These are phyloP conservation scores for Candida sanyaensis DNA, from an alignment of 1,139 yeast genomes.

Conservation along the genomic window DNA sequence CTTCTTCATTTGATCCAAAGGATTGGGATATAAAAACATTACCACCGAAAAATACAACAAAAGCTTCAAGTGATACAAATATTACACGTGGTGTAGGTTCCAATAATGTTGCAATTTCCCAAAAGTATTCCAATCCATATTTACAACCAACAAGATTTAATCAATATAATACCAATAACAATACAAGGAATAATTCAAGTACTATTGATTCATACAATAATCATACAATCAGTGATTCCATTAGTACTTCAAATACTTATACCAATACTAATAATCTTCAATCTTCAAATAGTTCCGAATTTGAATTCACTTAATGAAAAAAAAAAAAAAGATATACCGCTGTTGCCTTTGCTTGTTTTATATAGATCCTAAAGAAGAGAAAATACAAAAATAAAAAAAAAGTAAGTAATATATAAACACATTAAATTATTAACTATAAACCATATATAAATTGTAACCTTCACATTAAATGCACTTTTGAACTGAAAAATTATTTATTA, in stretches of 20 bases:
- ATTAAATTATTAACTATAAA: background rate
- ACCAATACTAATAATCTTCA: background rate
- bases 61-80: background rate
- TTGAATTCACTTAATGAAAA: background rate
- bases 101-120: slow-evolving; percentile 3
- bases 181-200: background rate
- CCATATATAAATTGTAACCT: background rate
- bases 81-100: background rate
- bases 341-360: no score
- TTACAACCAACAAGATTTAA: slow-evolving; percentile 9
- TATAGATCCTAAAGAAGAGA: no score
- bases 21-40: slow-evolving; percentile 1
- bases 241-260: background rate
- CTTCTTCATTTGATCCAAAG: background rate
- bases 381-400: no score
- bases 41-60: background rate
- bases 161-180: background rate
- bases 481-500: no score
- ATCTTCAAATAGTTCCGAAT: background rate
- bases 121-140: slow-evolving; percentile 10
- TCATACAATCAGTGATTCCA: background rate
- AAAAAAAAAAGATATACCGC: no score
- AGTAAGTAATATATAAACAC: no score
- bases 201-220: background rate
- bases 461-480: no score